Base-by-base conservation (phyloP, 768 basidiomycete species). In the Tylopilus sp. region DNA sequence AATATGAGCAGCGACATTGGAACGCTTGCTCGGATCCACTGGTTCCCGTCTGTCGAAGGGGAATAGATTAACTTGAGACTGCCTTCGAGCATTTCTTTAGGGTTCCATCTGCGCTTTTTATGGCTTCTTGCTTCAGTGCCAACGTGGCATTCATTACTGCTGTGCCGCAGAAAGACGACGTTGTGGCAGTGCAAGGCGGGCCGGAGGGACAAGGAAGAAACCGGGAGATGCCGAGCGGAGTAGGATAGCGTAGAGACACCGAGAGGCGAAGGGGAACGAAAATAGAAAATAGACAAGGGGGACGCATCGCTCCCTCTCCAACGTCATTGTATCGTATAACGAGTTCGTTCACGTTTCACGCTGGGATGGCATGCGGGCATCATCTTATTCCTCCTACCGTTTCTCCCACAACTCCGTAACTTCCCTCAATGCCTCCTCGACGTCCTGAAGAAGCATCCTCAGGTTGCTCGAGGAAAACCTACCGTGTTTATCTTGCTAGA, bases 111-210 rank as follows among this genome's bases (percentile, higher is more conserved):
- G 78, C 78, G 0, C 64, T 82, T 10, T 64, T 82, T 2, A 79
- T 80, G 68, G 75, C 73, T 57, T 78, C 78, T 2, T 80, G 81
- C 23, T 80, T 71, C 61, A 76, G 73, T 56, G 81, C 81, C 40
- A 83, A 81, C 55, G 65, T 74, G 13, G 71, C 73, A 13, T 72
- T 83, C 59, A 75, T 79, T 61, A 49, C 72, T 2, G 65, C 68
- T 3, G 63, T 83, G 73, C 81, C 11, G 71, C 60, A 74, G 50
- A 57, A 59, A 3, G 59, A 66, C 9, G 81, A 84, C 56, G 71
- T 73, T 51, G n/a, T n/a, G n/a, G n/a, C n/a, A n/a, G n/a, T n/a
- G n/a, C n/a, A n/a, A n/a, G n/a, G n/a, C n/a, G n/a, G n/a, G n/a
- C n/a, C n/a, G n/a, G n/a, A n/a, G n/a, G n/a, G n/a, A n/a, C n/a